Evolutionary conservation across 495 filamentous ascomycete genomes (phyloP).

Genomic region (Penicillium egyptiacum): DNA sequence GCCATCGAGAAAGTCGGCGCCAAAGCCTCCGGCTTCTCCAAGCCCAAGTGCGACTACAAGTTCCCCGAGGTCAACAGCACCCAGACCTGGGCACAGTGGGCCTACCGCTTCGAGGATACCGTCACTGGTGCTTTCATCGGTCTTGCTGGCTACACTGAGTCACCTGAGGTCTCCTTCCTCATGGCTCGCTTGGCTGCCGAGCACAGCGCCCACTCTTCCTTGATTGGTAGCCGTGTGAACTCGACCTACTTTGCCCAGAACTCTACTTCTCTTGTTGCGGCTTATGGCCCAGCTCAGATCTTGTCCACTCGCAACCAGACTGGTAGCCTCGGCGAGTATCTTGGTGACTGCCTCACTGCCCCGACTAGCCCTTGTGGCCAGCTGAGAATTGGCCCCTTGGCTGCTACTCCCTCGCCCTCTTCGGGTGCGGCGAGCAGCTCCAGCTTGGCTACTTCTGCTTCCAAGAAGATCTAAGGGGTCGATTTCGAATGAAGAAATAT

Average conservation of each 20-base stretch:
- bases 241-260: constrained; percentile 28
- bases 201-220: constrained; percentile 29
- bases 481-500: neutral
- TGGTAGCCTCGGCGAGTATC: constrained; percentile 32
- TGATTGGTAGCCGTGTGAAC: constrained; percentile 28
- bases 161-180: constrained; percentile 38
- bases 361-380: constrained; percentile 26
- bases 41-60: constrained; percentile 28
- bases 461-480: neutral
- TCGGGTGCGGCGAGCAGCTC: constrained; percentile 12
- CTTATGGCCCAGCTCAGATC: constrained; percentile 30
- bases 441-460: neutral
- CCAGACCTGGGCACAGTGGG: constrained; percentile 22
- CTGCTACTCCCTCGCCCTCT: constrained; percentile 19
- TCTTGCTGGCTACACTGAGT: constrained; percentile 33
- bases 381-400: constrained; percentile 28
- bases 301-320: constrained; percentile 24
- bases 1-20: constrained; percentile 26
- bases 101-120: constrained; percentile 26
- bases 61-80: constrained; percentile 22
- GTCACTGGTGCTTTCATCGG: constrained; percentile 34
- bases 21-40: constrained; percentile 19
- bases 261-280: constrained; percentile 24
- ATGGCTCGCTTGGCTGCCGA: constrained; percentile 34
- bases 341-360: constrained; percentile 28